Percentiles rank a stretch among this genome's conserved stretches.
phyloP scores from a whole-genome alignment of 129 eudicot species.

The Tagetes patula region DNA sequence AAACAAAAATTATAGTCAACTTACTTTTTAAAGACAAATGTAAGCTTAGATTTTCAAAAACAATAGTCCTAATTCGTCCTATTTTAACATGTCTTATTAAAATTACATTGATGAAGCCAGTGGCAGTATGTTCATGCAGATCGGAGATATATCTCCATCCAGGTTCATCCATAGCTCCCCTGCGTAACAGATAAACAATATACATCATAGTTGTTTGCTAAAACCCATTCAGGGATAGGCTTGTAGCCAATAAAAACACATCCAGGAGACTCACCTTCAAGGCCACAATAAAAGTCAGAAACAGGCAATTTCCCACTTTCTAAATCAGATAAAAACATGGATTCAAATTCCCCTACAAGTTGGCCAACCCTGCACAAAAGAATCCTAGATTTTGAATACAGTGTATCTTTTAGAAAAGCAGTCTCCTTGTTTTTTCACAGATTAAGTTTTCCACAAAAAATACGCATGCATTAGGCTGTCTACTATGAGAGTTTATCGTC shows the following conservation, averaged over 20 bases:
- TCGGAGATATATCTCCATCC: conserved; percentile 87
- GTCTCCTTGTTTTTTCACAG: neutral
- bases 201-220: conserved; percentile 3
- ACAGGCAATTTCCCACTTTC: conserved; percentile 50
- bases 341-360: conserved; percentile 78
- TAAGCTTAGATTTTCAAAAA: neutral
- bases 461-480: neutral
- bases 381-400: conserved; percentile 5
- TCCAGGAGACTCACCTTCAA: conserved; percentile 56
- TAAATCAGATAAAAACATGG: conserved; percentile 60
- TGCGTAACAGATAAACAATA: conserved; percentile 27
- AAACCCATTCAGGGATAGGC: neutral
- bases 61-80: neutral
- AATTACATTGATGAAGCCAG: conserved; percentile 53
- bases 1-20: conserved; percentile 7
- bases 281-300: conserved; percentile 51
- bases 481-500: conserved; percentile 9
- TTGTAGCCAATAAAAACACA: conserved; percentile 3
- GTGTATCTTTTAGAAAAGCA: conserved; percentile 1
- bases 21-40: neutral
- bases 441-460: neutral
- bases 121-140: conserved; percentile 69
- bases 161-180: conserved; percentile 92
- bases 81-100: neutral
- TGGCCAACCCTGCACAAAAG: conserved; percentile 59